Evolutionary conservation across 495 filamentous ascomycete species (phyloP).

Genomic region (Acidiella bohemica): DNA sequence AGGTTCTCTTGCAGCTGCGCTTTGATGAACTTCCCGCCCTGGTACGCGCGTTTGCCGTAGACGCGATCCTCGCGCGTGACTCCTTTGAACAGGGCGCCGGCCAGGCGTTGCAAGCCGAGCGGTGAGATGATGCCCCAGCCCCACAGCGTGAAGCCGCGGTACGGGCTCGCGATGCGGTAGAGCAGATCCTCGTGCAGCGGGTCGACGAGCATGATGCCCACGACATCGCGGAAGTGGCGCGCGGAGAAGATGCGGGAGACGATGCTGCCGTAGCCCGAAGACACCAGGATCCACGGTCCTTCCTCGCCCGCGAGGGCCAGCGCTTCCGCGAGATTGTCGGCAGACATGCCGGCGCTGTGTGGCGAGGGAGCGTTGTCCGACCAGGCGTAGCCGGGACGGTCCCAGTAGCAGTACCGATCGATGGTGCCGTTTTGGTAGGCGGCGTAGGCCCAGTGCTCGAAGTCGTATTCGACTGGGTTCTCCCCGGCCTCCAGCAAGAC

Average conservation of each 20-base stretch:
- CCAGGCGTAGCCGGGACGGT: constrained; percentile 80
- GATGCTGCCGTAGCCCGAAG: constrained; percentile 66
- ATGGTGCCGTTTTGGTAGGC: constrained; percentile 63
- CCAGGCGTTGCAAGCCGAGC: constrained; percentile 64
- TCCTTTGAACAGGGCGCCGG: constrained; percentile 64
- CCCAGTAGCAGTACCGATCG: constrained; percentile 83
- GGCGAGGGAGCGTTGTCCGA: constrained; percentile 91
- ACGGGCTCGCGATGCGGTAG: constrained; percentile 45
- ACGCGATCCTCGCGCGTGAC: constrained; percentile 72
- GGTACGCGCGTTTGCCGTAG: constrained; percentile 62
- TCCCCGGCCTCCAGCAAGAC: constrained; percentile 75
- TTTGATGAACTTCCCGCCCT: constrained; percentile 68
- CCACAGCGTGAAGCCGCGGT: constrained; percentile 75
- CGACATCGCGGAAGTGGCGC: constrained; percentile 55
- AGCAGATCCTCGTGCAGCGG: constrained; percentile 77
- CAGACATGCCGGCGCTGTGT: constrained; percentile 77
- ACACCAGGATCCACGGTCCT: constrained; percentile 67
- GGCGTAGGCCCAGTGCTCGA: constrained; percentile 57
- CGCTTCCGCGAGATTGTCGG: constrained; percentile 73
- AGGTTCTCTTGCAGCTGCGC: constrained; percentile 86
- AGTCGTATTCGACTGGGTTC: constrained; percentile 55
- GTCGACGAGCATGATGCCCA: constrained; percentile 75
- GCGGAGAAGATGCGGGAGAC: constrained; percentile 83
- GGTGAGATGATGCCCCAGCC: constrained; percentile 70
- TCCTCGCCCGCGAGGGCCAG: constrained; percentile 65